Evolutionary conservation across 2,329 filamentous ascomycete genomes (phyloP).

Genomic region (Lachnellula occidentalis): DNA sequence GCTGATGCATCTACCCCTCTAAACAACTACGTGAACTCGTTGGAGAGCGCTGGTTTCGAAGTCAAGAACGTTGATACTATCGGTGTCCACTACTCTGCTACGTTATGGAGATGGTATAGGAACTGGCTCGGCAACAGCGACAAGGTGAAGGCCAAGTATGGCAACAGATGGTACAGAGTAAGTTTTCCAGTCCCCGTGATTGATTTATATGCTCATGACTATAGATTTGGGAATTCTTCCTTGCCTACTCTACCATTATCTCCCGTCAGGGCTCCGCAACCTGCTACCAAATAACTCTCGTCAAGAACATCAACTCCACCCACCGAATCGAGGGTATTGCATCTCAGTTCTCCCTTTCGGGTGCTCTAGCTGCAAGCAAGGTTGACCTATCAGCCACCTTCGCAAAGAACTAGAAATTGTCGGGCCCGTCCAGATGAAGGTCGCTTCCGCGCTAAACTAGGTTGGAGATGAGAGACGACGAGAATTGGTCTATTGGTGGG

Average conservation of each 20-base stretch:
- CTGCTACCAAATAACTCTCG: slow-evolving; percentile 72
- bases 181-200: slow-evolving; percentile 34
- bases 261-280: slow-evolving; percentile 71
- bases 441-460: not conserved
- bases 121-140: slow-evolving; percentile 96
- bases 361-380: slow-evolving; percentile 45
- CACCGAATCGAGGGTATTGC: slow-evolving; percentile 68
- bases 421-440: not conserved
- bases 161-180: slow-evolving; percentile 90
- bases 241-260: slow-evolving; percentile 69
- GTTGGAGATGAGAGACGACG: not conserved
- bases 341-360: slow-evolving; percentile 59
- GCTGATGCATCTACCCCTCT: slow-evolving; percentile 93
- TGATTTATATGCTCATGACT: slow-evolving; percentile 14
- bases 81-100: slow-evolving; percentile 94
- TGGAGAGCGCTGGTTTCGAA: slow-evolving; percentile 85
- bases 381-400: slow-evolving; percentile 17
- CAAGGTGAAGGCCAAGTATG: slow-evolving; percentile 92
- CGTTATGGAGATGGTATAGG: slow-evolving; percentile 96
- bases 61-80: slow-evolving; percentile 89
- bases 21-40: slow-evolving; percentile 75
- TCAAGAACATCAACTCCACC: slow-evolving; percentile 80
- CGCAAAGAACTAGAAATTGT: slow-evolving; percentile 18
- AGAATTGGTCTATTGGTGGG: slow-evolving; percentile 2
- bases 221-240: slow-evolving; percentile 78